Evolutionary conservation across 805 yeast species (phyloP).

Genomic region (Pichia phayaonensis): DNA sequence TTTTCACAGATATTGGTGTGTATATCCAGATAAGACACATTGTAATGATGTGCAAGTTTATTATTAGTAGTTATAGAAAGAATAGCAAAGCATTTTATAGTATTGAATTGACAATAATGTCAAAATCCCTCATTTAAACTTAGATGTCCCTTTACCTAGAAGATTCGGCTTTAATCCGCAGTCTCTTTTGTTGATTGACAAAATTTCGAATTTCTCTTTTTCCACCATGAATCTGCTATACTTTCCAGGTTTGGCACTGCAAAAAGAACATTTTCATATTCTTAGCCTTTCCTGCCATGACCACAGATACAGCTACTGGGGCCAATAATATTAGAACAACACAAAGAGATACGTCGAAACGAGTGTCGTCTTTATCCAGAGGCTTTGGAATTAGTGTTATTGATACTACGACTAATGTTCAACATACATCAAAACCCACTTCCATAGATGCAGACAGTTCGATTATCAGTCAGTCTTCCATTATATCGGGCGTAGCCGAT

Average conservation of each 20-base stretch:
- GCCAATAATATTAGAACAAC: neutral
- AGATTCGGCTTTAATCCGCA: neutral
- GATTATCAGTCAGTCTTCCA: neutral
- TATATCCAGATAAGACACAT: no score
- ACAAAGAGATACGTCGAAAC: neutral
- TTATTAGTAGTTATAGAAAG: no score
- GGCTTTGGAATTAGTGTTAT: constrained; percentile 1
- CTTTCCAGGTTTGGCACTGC: neutral
- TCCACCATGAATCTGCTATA: neutral
- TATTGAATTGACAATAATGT: no score
- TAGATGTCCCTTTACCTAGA: no score
- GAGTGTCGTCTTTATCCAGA: neutral
- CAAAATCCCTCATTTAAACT: no score
- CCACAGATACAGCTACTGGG: neutral
- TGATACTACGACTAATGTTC: neutral
- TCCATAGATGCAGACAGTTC: neutral
- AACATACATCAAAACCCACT: neutral
- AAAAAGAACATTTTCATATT: neutral
- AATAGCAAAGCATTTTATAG: no score
- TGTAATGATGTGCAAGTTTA: no score
- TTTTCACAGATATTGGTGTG: neutral
- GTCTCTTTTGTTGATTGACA: neutral
- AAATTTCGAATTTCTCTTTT: neutral
- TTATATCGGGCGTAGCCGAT: neutral
- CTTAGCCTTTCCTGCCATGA: neutral